Conservation (phyloP, 805 yeast genomes). For the Saturnispora quitensis region DNA sequence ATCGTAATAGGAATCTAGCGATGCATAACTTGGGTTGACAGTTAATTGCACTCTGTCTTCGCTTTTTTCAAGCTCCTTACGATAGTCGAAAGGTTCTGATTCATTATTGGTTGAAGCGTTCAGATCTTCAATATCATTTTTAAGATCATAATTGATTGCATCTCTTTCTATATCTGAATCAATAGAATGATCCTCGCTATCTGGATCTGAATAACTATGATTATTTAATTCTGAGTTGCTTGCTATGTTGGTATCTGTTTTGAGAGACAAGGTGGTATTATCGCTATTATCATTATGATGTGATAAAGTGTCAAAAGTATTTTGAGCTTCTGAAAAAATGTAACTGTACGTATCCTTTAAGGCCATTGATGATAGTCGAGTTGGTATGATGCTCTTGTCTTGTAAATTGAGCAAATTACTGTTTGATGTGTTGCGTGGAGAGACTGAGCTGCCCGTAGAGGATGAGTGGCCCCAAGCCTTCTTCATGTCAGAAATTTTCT, state of each 20-base stretch:
- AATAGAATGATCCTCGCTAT: background rate
- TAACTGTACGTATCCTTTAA: constrained; percentile 13
- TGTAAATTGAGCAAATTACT: background rate
- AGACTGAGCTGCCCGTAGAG: background rate
- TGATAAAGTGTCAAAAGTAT: background rate
- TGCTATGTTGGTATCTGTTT: background rate
- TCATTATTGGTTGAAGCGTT: background rate
- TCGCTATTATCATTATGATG: background rate
- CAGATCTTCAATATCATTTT: background rate
- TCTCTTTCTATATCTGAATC: background rate
- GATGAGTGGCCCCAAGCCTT: constrained; percentile 2
- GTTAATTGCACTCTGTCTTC: constrained; percentile 8
- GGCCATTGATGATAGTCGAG: constrained; percentile 4
- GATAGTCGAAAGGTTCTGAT: constrained; percentile 15
- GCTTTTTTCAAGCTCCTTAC: constrained; percentile 14
- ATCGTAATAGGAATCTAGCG: constrained; percentile 57
- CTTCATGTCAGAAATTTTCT: constrained; percentile 32
- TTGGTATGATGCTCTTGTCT: background rate
- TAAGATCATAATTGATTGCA: background rate
- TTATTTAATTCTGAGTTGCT: background rate
- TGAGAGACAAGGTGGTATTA: background rate
- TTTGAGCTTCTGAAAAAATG: constrained; percentile 13
- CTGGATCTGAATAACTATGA: background rate
- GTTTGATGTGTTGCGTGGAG: background rate
- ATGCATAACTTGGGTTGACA: constrained; percentile 66